These are phyloP conservation scores for Termitomyces eurrhizus DNA, from an alignment of 768 basidiomycete genomes.

Conservation along the genomic window DNA sequence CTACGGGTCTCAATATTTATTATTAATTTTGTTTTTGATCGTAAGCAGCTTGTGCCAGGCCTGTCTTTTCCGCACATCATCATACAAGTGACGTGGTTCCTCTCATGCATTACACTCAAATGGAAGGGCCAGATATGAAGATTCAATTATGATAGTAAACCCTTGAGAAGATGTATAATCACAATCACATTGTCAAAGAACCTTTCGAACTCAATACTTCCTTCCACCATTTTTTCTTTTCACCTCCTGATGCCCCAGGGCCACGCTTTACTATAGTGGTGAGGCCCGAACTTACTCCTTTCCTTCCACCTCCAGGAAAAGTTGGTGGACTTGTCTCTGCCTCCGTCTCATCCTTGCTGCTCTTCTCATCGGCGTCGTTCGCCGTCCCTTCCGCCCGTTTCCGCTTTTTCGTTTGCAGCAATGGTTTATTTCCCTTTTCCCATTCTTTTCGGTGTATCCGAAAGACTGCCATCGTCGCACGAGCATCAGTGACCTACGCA, in stretches of 20 bases:
- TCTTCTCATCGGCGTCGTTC: conserved; percentile 8
- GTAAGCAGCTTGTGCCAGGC: no score
- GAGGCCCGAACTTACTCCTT: conserved; percentile 62
- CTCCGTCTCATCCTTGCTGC: conserved; percentile 4
- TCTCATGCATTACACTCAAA: neutral
- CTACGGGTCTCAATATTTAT: conserved; percentile 44
- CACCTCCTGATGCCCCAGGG: conserved; percentile 6
- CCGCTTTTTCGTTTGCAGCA: conserved; percentile 18
- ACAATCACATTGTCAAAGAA: neutral
- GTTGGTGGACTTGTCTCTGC: neutral
- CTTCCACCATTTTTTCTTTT: conserved; percentile 44
- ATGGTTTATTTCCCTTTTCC: conserved; percentile 55
- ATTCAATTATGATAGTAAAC: neutral
- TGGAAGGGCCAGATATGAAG: neutral
- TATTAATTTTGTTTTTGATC: conserved; percentile 9
- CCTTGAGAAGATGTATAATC: neutral
- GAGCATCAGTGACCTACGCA: conserved; percentile 80
- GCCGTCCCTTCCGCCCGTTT: conserved; percentile 16
- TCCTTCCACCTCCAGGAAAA: conserved; percentile 52
- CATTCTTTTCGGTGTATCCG: conserved; percentile 77
- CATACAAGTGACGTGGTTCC: neutral
- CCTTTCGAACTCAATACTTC: conserved; percentile 29
- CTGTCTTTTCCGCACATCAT: no score
- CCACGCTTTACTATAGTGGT: conserved; percentile 43
- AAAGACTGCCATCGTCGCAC: conserved; percentile 94